phyloP scores from a whole-genome alignment of 1,284 basidiomycete genomes.

The Ustilago bromivora region DNA sequence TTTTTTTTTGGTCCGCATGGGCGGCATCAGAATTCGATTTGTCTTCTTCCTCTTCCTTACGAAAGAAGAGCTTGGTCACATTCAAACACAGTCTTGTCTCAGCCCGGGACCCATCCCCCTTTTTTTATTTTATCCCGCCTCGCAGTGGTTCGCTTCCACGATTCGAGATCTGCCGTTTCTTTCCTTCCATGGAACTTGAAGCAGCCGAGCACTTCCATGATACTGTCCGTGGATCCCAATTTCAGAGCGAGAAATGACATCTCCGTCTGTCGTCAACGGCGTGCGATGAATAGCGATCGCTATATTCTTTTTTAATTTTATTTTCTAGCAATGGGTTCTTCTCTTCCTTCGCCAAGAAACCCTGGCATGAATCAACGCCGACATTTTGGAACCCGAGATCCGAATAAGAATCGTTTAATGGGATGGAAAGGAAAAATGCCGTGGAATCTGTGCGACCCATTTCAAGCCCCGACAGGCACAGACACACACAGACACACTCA shows the following conservation, averaged over 20 bases:
- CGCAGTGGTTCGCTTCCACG: too few species aligned
- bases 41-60: too few species aligned
- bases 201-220: neutral
- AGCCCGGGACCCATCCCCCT: neutral
- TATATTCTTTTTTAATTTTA: too few species aligned
- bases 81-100: neutral
- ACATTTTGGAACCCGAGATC: conserved; percentile 27
- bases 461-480: conserved; percentile 15
- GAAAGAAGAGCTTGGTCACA: too few species aligned
- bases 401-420: conserved; percentile 1
- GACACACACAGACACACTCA: neutral
- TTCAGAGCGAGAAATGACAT: too few species aligned
- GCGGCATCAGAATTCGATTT: neutral
- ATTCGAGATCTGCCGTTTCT: neutral
- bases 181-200: neutral
- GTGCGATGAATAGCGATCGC: too few species aligned
- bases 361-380: neutral
- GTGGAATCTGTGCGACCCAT: neutral
- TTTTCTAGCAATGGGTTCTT: neutral
- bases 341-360: conserved; percentile 13
- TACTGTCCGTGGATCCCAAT: neutral
- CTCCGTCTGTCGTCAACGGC: too few species aligned
- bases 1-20: neutral
- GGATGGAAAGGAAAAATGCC: neutral
- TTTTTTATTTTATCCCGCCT: too few species aligned